Base-by-base conservation (phyloP, 2,329 filamentous ascomycete genomes). In the Colletotrichum spinosum region DNA sequence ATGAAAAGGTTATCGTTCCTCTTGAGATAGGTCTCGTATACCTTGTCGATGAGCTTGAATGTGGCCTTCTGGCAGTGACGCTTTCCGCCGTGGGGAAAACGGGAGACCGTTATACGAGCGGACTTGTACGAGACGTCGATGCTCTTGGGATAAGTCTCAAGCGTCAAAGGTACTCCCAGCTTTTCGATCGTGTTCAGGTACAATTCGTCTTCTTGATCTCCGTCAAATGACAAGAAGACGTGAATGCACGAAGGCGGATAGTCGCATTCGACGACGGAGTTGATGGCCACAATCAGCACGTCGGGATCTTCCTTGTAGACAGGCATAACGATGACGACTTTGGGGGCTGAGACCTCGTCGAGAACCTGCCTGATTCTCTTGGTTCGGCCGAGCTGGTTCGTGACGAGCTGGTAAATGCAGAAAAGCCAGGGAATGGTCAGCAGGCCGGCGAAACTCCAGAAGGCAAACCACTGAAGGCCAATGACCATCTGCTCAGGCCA, bases 321-420 rank as follows among this genome's bases (percentile, higher is more conserved):
- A 5, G 95, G 96, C 94, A 98, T 97, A 64, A 98, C 91, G 66
- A 98, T 92, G 68, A 97, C 93, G 13, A 97, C 92, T 78, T 98
- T 98, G 2, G 95, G 96, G 0, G 96, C 94, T 1, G 90, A 94
- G 3, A 87, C 81, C 74, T 97, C 93, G 75, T 97, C 93, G 55
- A 97, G 85, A 0, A 93, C 88, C 69, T 92, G 87, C 75, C 97
- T 94, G 74, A 97, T 92, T 56, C 91, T 87, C 75, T 93, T 93
- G 46, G 86, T 90, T 69, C 93, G 88, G 25, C 95, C 94, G 34
- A 98, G 84, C 39, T 93, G 91, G 71, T 96, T 92, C 8, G 92
- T 97, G 61, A 97, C 92, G 6, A 97, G 86, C 73, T 97, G 92
- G 74, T 97, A 97, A 60, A 98, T 87, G 77, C 94, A 97, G 74